Conservation (phyloP, 345 rosid species). For the Hibiscus mutabilis region DNA sequence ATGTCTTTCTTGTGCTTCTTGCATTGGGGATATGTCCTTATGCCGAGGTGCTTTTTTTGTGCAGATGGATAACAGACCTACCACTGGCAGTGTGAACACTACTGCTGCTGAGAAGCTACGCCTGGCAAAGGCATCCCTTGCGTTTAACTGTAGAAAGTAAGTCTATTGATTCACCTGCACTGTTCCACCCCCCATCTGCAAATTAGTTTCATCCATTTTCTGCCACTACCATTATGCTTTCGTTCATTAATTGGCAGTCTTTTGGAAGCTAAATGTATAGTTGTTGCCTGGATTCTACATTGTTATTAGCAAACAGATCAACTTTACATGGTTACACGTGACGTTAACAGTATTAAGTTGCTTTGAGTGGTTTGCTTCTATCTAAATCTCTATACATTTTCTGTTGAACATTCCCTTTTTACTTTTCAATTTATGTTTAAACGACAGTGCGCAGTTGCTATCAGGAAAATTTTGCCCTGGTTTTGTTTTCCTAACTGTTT, state of each 20-base stretch:
- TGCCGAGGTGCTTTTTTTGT: slow-evolving; percentile 4
- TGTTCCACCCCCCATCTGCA: neutral
- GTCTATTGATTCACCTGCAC: slow-evolving; percentile 20
- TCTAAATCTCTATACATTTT: neutral
- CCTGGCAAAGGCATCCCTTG: slow-evolving; percentile 83
- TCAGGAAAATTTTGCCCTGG: neutral
- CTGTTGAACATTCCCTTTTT: neutral
- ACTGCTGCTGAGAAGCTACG: slow-evolving; percentile 76
- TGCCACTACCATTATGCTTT: neutral
- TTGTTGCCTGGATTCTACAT: no score
- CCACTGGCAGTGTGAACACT: slow-evolving; percentile 87
- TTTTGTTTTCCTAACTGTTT: slow-evolving; percentile 1
- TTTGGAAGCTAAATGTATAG: neutral
- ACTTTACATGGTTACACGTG: neutral
- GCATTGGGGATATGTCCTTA: slow-evolving; percentile 8
- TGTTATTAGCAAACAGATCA: neutral
- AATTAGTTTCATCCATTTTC: neutral
- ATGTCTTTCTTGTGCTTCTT: neutral
- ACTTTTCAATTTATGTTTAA: neutral
- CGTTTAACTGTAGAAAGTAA: slow-evolving; percentile 81
- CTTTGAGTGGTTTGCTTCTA: neutral
- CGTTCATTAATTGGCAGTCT: neutral
- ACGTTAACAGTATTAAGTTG: neutral
- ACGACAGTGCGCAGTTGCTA: neutral
- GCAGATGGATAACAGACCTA: slow-evolving; percentile 96